Evolutionary conservation across 495 filamentous ascomycete species (phyloP).

Genomic region (Penicillium turbatum): DNA sequence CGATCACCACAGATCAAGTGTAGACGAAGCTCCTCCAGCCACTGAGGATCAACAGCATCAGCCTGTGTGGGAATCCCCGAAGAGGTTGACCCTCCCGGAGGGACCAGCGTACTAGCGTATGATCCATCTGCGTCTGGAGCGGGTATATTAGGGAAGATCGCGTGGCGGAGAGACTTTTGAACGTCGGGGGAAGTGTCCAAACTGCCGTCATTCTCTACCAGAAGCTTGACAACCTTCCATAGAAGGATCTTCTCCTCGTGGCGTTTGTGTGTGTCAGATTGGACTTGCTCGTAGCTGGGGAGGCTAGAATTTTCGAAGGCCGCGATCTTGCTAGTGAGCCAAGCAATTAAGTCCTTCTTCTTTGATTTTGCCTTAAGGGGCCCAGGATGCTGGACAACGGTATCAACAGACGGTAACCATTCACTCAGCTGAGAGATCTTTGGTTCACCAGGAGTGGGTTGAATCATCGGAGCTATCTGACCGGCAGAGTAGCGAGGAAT

Average conservation of each 20-base stretch:
- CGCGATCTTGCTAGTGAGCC: slow-evolving; percentile 73
- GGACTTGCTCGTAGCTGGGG: slow-evolving; percentile 42
- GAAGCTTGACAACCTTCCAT: slow-evolving; percentile 77
- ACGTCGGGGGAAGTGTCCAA: slow-evolving; percentile 70
- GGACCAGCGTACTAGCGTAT: slow-evolving; percentile 18
- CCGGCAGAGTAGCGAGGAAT: slow-evolving; percentile 80
- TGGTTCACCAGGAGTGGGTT: slow-evolving; percentile 80
- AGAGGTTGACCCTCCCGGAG: slow-evolving; percentile 28
- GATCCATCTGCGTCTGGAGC: slow-evolving; percentile 31
- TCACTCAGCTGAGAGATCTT: slow-evolving; percentile 68
- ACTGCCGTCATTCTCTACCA: slow-evolving; percentile 82
- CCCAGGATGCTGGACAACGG: slow-evolving; percentile 78
- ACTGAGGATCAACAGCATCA: slow-evolving; percentile 62
- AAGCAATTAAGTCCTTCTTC: slow-evolving; percentile 87
- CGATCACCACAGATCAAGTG: slow-evolving; percentile 74
- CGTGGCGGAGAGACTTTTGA: slow-evolving; percentile 65
- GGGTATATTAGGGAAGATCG: slow-evolving; percentile 64
- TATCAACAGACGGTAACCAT: slow-evolving; percentile 62
- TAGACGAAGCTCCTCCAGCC: slow-evolving; percentile 64
- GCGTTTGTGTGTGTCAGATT: slow-evolving; percentile 58
- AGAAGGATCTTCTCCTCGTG: slow-evolving; percentile 78
- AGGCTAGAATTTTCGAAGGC: slow-evolving; percentile 61
- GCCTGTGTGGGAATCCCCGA: slow-evolving; percentile 33
- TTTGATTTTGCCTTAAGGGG: slow-evolving; percentile 83
- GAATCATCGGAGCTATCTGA: slow-evolving; percentile 66